These are phyloP conservation scores for Leishmania tarentolae DNA, from an alignment of 208 protist species.

Conservation along the genomic window DNA sequence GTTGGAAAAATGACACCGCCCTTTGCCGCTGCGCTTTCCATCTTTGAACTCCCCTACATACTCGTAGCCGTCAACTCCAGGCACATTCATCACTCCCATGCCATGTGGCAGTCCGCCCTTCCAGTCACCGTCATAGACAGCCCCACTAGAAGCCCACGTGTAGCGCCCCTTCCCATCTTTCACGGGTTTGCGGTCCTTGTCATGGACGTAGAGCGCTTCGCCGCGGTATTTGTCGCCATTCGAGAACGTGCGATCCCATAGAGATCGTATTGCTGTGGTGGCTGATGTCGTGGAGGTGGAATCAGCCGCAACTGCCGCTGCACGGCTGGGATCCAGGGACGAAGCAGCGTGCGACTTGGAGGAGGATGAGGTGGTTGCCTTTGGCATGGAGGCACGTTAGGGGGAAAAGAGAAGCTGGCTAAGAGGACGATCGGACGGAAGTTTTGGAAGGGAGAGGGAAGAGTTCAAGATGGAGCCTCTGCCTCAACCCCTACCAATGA, in stretches of 20 bases:
- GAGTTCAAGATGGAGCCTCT: neutral
- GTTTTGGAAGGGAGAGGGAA: neutral
- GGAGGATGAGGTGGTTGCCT: constrained; percentile 1
- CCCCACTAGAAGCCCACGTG: constrained; percentile 56
- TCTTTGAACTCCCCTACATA: constrained; percentile 65
- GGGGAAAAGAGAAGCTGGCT: neutral
- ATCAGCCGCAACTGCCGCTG: neutral
- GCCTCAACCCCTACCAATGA: neutral
- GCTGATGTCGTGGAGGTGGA: neutral
- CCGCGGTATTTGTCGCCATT: constrained; percentile 76
- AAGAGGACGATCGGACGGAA: neutral
- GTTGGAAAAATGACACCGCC: constrained; percentile 75
- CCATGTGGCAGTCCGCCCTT: constrained; percentile 59
- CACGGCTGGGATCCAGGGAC: neutral
- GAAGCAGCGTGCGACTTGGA: neutral
- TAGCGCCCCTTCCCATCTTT: constrained; percentile 68
- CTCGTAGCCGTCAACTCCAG: constrained; percentile 56
- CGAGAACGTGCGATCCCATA: constrained; percentile 64
- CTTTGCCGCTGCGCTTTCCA: constrained; percentile 67
- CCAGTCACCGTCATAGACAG: constrained; percentile 67
- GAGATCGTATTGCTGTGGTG: constrained; percentile 24
- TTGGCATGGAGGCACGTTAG: neutral
- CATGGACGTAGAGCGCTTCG: constrained; percentile 61
- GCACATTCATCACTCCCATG: constrained; percentile 56
- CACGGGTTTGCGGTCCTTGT: constrained; percentile 51